These are phyloP conservation scores for Hypoxylon sp. DNA, from an alignment of 2,329 filamentous ascomycete species.

Conservation along the genomic window DNA sequence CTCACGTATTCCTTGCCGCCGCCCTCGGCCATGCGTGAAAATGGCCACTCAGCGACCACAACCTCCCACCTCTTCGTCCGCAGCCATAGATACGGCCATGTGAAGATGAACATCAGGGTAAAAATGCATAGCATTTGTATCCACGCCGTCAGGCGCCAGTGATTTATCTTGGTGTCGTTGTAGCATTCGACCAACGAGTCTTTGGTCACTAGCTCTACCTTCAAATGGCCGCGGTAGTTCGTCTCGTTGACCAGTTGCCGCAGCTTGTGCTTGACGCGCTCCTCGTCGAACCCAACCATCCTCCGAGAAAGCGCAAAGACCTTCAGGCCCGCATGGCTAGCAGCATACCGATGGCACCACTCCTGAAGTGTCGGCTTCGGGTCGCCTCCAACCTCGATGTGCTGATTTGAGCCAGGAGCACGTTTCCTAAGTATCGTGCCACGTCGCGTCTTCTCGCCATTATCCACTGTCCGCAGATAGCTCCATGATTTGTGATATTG, in stretches of 20 bases:
- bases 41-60: constrained; percentile 73
- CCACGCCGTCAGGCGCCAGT: constrained; percentile 75
- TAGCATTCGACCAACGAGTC: constrained; percentile 73
- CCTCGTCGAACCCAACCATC: constrained; percentile 73
- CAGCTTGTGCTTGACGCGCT: constrained; percentile 66
- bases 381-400: constrained; percentile 61
- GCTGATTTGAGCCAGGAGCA: constrained; percentile 56
- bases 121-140: constrained; percentile 76
- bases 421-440: constrained; percentile 69
- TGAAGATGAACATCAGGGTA: constrained; percentile 77
- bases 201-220: constrained; percentile 72
- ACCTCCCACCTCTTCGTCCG: constrained; percentile 78
- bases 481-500: constrained; percentile 59
- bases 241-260: constrained; percentile 72
- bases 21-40: constrained; percentile 57
- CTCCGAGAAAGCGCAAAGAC: constrained; percentile 66
- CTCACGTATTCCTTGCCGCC: constrained; percentile 66
- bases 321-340: constrained; percentile 70
- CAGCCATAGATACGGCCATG: constrained; percentile 79
- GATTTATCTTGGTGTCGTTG: constrained; percentile 73
- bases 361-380: constrained; percentile 62
- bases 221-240: constrained; percentile 75
- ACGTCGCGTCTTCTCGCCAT: constrained; percentile 74
- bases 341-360: constrained; percentile 80
- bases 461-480: constrained; percentile 66